These are phyloP conservation scores for Taiozyma sp. DNA, from an alignment of 1,139 yeast species.

Conservation along the genomic window DNA sequence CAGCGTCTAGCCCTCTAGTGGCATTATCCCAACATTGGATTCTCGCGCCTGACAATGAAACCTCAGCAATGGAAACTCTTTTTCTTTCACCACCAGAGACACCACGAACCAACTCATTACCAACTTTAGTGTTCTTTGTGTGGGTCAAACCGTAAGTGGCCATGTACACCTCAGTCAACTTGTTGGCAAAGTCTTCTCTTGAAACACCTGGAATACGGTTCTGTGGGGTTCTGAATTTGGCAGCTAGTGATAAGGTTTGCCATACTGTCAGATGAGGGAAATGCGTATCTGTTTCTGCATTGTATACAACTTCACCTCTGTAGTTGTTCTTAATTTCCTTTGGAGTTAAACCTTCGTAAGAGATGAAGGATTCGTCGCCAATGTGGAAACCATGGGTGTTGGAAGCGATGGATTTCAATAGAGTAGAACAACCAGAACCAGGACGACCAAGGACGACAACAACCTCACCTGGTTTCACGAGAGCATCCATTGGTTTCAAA, in stretches of 20 bases:
- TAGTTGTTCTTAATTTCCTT: constrained; percentile 45
- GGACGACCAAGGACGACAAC: constrained; percentile 81
- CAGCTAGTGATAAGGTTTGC: constrained; percentile 63
- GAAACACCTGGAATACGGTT: constrained; percentile 58
- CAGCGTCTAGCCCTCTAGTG: constrained; percentile 72
- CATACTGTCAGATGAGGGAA: constrained; percentile 74
- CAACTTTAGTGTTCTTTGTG: constrained; percentile 65
- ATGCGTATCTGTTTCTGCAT: constrained; percentile 69
- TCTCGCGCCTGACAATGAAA: constrained; percentile 54
- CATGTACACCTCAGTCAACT: constrained; percentile 63
- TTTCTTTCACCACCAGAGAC: constrained; percentile 85
- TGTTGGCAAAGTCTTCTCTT: constrained; percentile 55
- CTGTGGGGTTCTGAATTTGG: constrained; percentile 59
- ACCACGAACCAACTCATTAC: constrained; percentile 67
- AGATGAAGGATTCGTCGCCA: constrained; percentile 42
- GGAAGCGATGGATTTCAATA: constrained; percentile 64
- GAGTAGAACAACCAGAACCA: constrained; percentile 82
- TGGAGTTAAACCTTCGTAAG: constrained; percentile 49
- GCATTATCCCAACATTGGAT: constrained; percentile 75
- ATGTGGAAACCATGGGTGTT: constrained; percentile 71
- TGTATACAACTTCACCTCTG: constrained; percentile 72
- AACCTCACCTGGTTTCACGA: constrained; percentile 65
- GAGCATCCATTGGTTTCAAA: constrained; percentile 60
- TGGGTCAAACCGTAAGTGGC: constrained; percentile 71
- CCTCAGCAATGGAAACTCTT: constrained; percentile 78